phyloP scores from a whole-genome alignment of 169 alveolate species.

The Plasmodium berghei region DNA sequence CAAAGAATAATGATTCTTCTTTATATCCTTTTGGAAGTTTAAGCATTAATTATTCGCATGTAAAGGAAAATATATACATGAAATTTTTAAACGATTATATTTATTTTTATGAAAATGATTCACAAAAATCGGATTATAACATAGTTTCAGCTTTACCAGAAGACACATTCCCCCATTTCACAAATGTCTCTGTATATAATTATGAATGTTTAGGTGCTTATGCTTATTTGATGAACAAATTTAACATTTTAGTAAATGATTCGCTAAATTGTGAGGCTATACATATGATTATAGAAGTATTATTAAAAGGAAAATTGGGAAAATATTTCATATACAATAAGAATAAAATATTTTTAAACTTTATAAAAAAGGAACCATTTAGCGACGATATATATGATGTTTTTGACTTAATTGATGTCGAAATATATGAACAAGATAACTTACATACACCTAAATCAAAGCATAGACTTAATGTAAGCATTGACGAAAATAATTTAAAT shows the following conservation, averaged over 20 bases:
- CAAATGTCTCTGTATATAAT: conserved; percentile 33
- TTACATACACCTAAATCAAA: not conserved
- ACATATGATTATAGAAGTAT: conserved; percentile 58
- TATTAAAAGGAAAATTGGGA: conserved; percentile 68
- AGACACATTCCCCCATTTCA: not conserved
- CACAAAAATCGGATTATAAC: not conserved
- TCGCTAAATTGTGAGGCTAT: conserved; percentile 64
- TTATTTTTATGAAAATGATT: conserved; percentile 28
- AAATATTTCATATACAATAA: conserved; percentile 32
- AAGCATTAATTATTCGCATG: conserved; percentile 8
- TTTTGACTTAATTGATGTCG: conserved; percentile 52
- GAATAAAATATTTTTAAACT: conserved; percentile 46
- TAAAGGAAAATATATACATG: conserved; percentile 28
- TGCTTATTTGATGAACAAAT: conserved; percentile 70
- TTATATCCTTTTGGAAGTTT: conserved; percentile 41
- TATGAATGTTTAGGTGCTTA: conserved; percentile 75
- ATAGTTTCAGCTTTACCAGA: not conserved
- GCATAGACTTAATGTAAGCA: conserved; percentile 45
- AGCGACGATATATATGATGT: conserved; percentile 8
- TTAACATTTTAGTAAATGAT: conserved; percentile 61
- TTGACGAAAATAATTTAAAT: conserved; percentile 59
- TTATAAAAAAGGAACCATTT: conserved; percentile 2
- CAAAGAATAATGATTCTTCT: conserved; percentile 18
- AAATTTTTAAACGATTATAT: conserved; percentile 37
- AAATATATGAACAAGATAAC: conserved; percentile 34